A percentile compares a stretch with the other conserved stretches of the same genome.
These are phyloP conservation scores for Nemania sp. DNA, from an alignment of 2,329 filamentous ascomycete genomes.

Conservation along the genomic window DNA sequence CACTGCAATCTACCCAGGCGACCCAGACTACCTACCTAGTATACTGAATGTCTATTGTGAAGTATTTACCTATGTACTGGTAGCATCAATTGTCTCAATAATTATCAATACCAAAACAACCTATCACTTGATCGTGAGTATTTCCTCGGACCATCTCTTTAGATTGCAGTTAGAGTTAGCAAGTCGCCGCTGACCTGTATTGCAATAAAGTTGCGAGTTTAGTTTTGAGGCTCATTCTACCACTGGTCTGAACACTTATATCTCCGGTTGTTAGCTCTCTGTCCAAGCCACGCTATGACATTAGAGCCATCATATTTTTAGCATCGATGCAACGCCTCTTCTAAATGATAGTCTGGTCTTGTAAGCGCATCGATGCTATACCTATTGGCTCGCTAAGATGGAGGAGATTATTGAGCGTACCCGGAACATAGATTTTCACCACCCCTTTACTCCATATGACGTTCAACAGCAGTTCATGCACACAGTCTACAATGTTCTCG, in stretches of 20 bases:
- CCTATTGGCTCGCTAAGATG: slow-evolving; percentile 35
- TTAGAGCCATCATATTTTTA: not conserved
- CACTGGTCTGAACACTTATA: not conserved
- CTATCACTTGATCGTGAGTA: not conserved
- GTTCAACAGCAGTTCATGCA: slow-evolving; percentile 92
- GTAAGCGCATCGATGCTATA: not conserved
- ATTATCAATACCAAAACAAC: not conserved
- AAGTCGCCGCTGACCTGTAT: not conserved
- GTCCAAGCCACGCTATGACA: not conserved
- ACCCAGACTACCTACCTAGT: too few relatives aligned
- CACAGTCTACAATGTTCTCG: slow-evolving; percentile 81
- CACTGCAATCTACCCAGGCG: not conserved
- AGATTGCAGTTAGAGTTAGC: not conserved
- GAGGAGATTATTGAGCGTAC: slow-evolving; percentile 44
- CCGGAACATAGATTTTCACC: slow-evolving; percentile 75
- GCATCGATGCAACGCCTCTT: not conserved
- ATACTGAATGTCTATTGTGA: too few relatives aligned
- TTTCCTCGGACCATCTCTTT: not conserved
- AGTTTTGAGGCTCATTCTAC: not conserved
- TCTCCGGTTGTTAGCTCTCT: not conserved
- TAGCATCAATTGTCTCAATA: not conserved
- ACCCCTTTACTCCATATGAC: slow-evolving; percentile 87
- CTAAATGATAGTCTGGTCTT: not conserved
- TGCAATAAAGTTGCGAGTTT: not conserved
- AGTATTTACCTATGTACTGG: not conserved